Evolutionary conservation across 2,329 filamentous ascomycete genomes (phyloP), one percentile per base, ranked within the genome.

Genomic region (Lanzia echinophila): DNA sequence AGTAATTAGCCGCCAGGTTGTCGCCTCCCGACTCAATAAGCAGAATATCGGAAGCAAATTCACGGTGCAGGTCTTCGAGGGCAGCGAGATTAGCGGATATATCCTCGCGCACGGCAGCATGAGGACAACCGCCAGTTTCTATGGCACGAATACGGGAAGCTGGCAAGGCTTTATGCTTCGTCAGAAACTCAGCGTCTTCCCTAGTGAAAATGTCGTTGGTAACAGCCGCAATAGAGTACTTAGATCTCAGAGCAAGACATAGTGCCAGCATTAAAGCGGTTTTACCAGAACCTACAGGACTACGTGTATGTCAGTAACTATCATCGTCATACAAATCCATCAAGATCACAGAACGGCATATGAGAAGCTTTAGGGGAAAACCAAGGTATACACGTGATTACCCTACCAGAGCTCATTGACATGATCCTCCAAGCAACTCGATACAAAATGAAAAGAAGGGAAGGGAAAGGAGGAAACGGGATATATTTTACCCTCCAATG

Each of bases 121-220:
- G 94, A 0, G 94, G 94, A 69, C 94, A 97, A 12, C 94, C 94
- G 62, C 94, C 94, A 2, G 94, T 99, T 74, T 99, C 94, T 71
- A 99, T 97, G 67, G 94, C 94, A 57, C 87, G 83, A 75, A 97
- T 97, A 56, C 92, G 88, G 28, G 79, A 71, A 5, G 91, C 79
- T 0, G 91, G 87, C 0, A 97, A 84, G 6, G 94, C 94, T 60
- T 82, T 79, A 78, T 96, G 80, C 54, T 84, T 84, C 56, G 90
- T 95, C 24, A 99, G 84, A 75, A 99, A 99, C 72, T 97, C 94
- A 75, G 91, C 91, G 77, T 99, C 94, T 74, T 99, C 94, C 60
- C 87, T 87, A 20, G 92, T 97, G 78, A 97, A 97, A 77, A 97
- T 97, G 77, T 97, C 92, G 78, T 97, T 97, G 47, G 94, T 99